These are phyloP conservation scores for Citrullus amarus DNA, from an alignment of 306 rosid species.

Conservation along the genomic window DNA sequence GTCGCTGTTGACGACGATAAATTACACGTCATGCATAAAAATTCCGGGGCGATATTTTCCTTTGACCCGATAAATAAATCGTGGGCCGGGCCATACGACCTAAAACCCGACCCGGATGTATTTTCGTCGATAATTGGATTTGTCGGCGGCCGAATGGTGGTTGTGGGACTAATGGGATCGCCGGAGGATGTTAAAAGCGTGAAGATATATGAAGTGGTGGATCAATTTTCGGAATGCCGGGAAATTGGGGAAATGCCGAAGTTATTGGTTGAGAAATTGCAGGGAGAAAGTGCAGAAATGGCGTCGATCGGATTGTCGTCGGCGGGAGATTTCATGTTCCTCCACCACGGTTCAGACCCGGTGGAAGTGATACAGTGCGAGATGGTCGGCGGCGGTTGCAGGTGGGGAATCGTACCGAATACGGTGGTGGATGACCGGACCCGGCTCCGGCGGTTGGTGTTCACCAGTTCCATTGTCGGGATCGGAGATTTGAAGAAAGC, in stretches of 20 bases:
- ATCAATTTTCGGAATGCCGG: conserved; percentile 18
- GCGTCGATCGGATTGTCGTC: conserved; percentile 32
- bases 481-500: conserved; percentile 28
- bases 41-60: conserved; percentile 31
- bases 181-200: conserved; percentile 27
- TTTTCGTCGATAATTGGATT: conserved; percentile 22
- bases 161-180: conserved; percentile 39
- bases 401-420: conserved; percentile 41
- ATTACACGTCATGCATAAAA: conserved; percentile 41
- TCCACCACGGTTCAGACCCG: conserved; percentile 24
- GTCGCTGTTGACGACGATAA: conserved; percentile 23
- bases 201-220: conserved; percentile 40
- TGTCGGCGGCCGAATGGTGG: conserved; percentile 17
- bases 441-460: conserved; percentile 31
- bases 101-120: conserved; percentile 16
- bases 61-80: conserved; percentile 25
- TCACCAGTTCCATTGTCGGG: conserved; percentile 29
- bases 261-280: conserved; percentile 34
- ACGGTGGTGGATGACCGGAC: conserved; percentile 17
- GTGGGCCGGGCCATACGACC: conserved; percentile 56
- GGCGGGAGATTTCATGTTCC: conserved; percentile 29
- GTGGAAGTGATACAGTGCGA: conserved; percentile 43
- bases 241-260: conserved; percentile 59
- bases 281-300: conserved; percentile 24
- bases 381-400: conserved; percentile 18